phyloP scores from a whole-genome alignment of 2,329 filamentous ascomycete genomes.

The Phaeoacremonium minimum region DNA sequence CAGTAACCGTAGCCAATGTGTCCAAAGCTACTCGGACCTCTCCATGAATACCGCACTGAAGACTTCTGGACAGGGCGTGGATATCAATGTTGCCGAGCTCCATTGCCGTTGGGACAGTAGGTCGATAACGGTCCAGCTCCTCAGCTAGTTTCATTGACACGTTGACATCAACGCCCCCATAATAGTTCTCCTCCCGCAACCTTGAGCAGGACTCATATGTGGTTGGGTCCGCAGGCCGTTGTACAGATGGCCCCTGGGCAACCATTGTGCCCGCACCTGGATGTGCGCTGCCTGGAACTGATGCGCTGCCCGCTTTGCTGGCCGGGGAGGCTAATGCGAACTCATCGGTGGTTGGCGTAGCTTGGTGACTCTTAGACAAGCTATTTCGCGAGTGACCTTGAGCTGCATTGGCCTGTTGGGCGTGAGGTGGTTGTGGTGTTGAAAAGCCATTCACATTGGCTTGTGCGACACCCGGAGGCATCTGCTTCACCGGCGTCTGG shows the following conservation, averaged over 20 bases:
- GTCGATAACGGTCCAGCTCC: constrained; percentile 64
- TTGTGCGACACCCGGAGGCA: constrained; percentile 41
- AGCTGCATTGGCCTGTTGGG: constrained; percentile 34
- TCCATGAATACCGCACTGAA: constrained; percentile 84
- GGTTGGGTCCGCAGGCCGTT: no score
- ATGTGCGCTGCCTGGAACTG: constrained; percentile 28
- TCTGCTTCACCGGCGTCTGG: constrained; percentile 40
- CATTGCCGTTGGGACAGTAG: constrained; percentile 67
- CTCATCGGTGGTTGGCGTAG: constrained; percentile 31
- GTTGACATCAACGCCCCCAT: constrained; percentile 69
- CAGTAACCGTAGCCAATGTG: constrained; percentile 67
- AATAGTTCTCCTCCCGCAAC: constrained; percentile 49
- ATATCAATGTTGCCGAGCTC: constrained; percentile 90
- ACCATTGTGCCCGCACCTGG: constrained; percentile 18
- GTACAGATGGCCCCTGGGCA: no score
- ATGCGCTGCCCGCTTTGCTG: constrained; percentile 34
- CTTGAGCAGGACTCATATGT: constrained; percentile 54
- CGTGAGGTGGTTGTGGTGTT: constrained; percentile 34
- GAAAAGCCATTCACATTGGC: constrained; percentile 45
- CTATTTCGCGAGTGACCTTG: constrained; percentile 44
- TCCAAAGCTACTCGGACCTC: constrained; percentile 91
- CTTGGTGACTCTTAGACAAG: constrained; percentile 47
- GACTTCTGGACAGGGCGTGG: constrained; percentile 79
- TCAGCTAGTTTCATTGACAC: constrained; percentile 60
- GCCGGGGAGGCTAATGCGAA: constrained; percentile 41